Evolutionary conservation across 805 yeast species (phyloP), one percentile per base, ranked within the genome.

Genomic region (Metschnikowia rubicola): DNA sequence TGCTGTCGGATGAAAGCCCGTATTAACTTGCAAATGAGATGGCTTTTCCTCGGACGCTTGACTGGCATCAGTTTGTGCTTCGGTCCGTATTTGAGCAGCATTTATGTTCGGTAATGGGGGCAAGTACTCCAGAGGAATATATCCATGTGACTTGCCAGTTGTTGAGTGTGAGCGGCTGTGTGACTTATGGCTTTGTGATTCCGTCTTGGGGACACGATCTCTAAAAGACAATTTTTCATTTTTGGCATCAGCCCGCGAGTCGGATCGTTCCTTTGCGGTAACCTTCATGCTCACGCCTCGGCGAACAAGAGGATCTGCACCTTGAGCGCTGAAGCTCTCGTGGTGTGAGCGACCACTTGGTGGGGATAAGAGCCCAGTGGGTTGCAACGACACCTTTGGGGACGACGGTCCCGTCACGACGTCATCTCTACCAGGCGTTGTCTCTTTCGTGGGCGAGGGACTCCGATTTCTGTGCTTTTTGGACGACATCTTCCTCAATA

Each of bases 1-100:
- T 0, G 95, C 96, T 11, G 89, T 81, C 33, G 96, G 95, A 64
- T 88, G 96, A 51, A 71, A 68, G 39, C 65, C 34, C 10, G 45
- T 28, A 19, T 39, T 46, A 30, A 40, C 45, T n/a, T 35, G 32
- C 41, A 41, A 43, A 11, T 30, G 31, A 7, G 44, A 21, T n/a
- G 15, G 28, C 26, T 28, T 37, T 8, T 34, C 47, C 21, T 41
- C 45, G 29, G 39, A 11, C 4, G 31, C 13, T 11, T 12, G n/a
- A n/a, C 12, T 30, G 12, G 36, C 36, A 10, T 31, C 42, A 12
- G 49, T 42, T 19, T 37, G 47, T 8, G 39, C 51, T 53, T 56
- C 32, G 56, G 54, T 32, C 54, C 46, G 31, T 54, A 59, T 46
- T 59, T 65, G 48, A 59, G 61, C 60, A 3, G 67, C 56, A 47